Conservation (phyloP, 2,329 filamentous ascomycete species). For the Hymenoscyphus scutula region DNA sequence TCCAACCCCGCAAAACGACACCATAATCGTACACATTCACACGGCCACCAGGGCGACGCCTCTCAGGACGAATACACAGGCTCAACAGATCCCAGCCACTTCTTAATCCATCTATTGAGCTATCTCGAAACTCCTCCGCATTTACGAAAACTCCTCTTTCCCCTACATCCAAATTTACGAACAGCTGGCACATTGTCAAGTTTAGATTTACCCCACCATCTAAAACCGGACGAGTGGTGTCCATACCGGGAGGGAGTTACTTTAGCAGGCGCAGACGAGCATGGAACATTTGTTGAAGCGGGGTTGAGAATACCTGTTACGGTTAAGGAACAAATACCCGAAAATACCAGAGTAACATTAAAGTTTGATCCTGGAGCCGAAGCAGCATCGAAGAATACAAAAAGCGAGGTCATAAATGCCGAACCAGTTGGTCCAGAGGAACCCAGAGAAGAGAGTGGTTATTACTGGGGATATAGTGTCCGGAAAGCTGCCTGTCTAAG, state of each 20-base stretch:
- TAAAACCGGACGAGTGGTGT: constrained; percentile 73
- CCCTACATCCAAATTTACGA: constrained; percentile 73
- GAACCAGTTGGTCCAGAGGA: constrained; percentile 64
- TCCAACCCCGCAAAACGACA: constrained; percentile 26
- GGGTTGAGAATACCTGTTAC: constrained; percentile 53
- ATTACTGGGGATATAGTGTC: constrained; percentile 82
- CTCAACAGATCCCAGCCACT: constrained; percentile 72
- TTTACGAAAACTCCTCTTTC: constrained; percentile 72
- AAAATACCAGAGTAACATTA: constrained; percentile 71
- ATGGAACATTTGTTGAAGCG: constrained; percentile 55
- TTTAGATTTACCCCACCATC: constrained; percentile 82
- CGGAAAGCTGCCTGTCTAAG: constrained; percentile 66
- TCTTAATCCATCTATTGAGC: constrained; percentile 72
- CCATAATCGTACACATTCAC: constrained; percentile 24
- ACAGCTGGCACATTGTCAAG: constrained; percentile 71
- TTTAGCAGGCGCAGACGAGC: constrained; percentile 44
- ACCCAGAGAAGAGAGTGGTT: constrained; percentile 73
- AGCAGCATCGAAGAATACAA: constrained; percentile 36
- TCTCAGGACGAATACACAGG: constrained; percentile 55
- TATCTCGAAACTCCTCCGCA: constrained; percentile 85
- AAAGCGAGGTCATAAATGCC: constrained; percentile 38
- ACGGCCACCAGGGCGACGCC: constrained; percentile 42
- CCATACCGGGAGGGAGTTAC: constrained; percentile 77
- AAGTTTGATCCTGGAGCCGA: constrained; percentile 52
- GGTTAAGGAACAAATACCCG: constrained; percentile 52